Evolutionary conservation across 2,329 filamentous ascomycete species (phyloP).

Genomic region (Cercospora sp.): DNA sequence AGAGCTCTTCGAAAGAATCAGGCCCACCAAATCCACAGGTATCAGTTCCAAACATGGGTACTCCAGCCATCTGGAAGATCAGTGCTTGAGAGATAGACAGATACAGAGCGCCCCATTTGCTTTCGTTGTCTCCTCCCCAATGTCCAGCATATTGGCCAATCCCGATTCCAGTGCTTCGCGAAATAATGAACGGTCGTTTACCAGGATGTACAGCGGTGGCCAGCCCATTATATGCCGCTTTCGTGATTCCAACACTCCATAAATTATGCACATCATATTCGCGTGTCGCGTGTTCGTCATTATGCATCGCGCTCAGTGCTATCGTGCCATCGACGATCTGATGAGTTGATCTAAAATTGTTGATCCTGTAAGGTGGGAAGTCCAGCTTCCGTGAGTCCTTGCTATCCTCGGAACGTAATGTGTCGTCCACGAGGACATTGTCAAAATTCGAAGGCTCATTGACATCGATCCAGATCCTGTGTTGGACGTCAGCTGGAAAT

Average conservation of each 20-base stretch:
- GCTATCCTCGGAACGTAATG: conserved; percentile 25
- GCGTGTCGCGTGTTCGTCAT: conserved; percentile 24
- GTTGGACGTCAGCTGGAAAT: background rate
- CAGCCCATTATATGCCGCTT: conserved; percentile 33
- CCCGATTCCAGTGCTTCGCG: conserved; percentile 30
- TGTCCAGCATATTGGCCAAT: conserved; percentile 27
- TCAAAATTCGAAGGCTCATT: conserved; percentile 30
- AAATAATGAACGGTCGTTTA: conserved; percentile 33
- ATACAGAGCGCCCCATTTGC: conserved; percentile 32
- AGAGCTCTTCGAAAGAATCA: conserved; percentile 28
- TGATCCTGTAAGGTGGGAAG: conserved; percentile 29
- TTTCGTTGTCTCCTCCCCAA: conserved; percentile 36
- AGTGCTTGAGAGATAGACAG: conserved; percentile 33
- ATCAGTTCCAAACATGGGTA: conserved; percentile 35
- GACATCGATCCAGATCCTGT: conserved; percentile 33
- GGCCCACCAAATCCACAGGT: conserved; percentile 33
- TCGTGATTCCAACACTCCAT: conserved; percentile 29
- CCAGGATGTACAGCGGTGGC: conserved; percentile 18
- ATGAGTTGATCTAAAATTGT: conserved; percentile 27
- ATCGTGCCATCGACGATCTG: conserved; percentile 28
- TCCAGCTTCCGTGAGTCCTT: conserved; percentile 24
- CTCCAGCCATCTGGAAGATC: conserved; percentile 30
- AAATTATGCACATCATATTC: conserved; percentile 36
- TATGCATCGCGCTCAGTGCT: conserved; percentile 31
- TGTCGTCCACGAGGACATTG: conserved; percentile 19